These are phyloP conservation scores for Neurospora sp. DNA, from an alignment of 495 filamentous ascomycete species.

Conservation along the genomic window DNA sequence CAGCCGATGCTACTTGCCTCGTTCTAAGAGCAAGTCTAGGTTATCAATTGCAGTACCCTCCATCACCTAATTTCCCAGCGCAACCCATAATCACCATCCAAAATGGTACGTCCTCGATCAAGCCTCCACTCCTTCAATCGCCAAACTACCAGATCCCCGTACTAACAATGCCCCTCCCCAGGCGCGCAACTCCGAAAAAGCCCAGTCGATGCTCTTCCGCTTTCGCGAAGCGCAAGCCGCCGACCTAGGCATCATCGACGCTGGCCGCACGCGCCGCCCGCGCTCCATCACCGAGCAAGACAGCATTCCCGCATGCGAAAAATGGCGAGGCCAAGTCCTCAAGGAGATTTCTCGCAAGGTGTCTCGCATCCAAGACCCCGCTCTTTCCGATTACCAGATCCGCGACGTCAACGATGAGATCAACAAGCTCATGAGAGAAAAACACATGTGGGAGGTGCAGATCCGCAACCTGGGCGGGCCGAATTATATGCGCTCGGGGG, in stretches of 20 bases:
- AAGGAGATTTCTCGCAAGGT: slow-evolving; percentile 97
- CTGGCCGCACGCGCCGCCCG: slow-evolving; percentile 79
- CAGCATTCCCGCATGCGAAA: slow-evolving; percentile 80
- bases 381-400: slow-evolving; percentile 89
- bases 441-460: slow-evolving; percentile 96
- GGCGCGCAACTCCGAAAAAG: slow-evolving; percentile 86
- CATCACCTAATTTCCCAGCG: neutral
- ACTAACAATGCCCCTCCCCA: slow-evolving; percentile 12
- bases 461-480: slow-evolving; percentile 89
- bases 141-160: too few species aligned
- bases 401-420: slow-evolving; percentile 98
- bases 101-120: slow-evolving; percentile 16
- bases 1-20: neutral
- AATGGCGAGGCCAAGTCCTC: slow-evolving; percentile 96
- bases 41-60: neutral
- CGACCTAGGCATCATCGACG: slow-evolving; percentile 90
- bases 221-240: slow-evolving; percentile 97
- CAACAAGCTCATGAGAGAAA: slow-evolving; percentile 97
- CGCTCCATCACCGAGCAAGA: slow-evolving; percentile 79
- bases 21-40: neutral
- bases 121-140: neutral
- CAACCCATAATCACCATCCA: slow-evolving; percentile 4
- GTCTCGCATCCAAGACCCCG: slow-evolving; percentile 81
- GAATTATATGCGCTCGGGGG: slow-evolving; percentile 93
- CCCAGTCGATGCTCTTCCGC: slow-evolving; percentile 99